Percentiles rank a stretch among this genome's conserved stretches.
Evolutionary conservation across 768 basidiomycete species (phyloP).

Genomic region (Calvatia gigantea): DNA sequence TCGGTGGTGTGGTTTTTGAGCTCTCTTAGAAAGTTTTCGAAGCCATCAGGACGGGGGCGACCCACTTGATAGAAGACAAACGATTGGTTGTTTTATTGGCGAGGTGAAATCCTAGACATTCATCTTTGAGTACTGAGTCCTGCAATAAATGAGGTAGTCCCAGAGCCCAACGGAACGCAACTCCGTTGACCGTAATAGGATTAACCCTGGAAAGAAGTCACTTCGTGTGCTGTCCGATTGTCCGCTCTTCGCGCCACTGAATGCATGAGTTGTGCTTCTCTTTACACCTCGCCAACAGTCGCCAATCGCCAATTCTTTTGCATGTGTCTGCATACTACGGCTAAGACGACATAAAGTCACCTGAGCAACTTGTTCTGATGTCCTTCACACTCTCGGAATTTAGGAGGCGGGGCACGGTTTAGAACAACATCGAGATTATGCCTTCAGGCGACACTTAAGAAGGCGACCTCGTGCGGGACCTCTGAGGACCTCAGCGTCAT

Average conservation of each 20-base stretch:
- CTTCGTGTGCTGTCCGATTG: background rate
- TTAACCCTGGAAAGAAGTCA: too few relatives aligned
- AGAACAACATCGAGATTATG: background rate
- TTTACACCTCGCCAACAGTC: background rate
- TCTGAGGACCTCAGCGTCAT: constrained; percentile 14
- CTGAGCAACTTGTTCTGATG: constrained; percentile 5
- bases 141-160: too few relatives aligned
- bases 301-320: background rate
- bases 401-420: background rate
- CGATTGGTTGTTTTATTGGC: too few relatives aligned
- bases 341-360: background rate
- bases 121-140: too few relatives aligned
- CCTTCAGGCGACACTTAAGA: constrained; percentile 1
- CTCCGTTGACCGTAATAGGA: too few relatives aligned
- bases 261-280: background rate
- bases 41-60: too few relatives aligned
- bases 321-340: background rate
- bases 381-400: background rate
- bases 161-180: too few relatives aligned
- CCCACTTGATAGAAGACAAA: too few relatives aligned
- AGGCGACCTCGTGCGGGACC: background rate
- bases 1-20: background rate
- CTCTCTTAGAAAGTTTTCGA: too few relatives aligned
- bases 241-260: background rate
- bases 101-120: too few relatives aligned